phyloP scores from a whole-genome alignment of 2,329 filamentous ascomycete genomes.

The Colletotrichum sp. region DNA sequence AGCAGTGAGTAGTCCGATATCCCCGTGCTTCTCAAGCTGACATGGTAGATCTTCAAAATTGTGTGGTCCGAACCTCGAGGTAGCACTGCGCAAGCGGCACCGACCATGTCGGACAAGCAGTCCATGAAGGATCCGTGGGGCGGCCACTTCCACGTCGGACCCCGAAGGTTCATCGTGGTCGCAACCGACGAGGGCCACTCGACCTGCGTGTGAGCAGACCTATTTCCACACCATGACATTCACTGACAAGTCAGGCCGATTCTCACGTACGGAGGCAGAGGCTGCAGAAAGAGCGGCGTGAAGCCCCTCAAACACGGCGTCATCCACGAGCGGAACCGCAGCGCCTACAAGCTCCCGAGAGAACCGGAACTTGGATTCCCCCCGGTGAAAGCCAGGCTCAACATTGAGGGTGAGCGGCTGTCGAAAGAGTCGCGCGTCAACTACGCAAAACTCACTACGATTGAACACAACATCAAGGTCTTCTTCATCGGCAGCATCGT shows the following conservation, averaged over 20 bases:
- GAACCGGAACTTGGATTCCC: slow-evolving; percentile 55
- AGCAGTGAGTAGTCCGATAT: slow-evolving; percentile 33
- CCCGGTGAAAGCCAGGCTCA: slow-evolving; percentile 50
- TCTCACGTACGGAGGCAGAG: slow-evolving; percentile 58
- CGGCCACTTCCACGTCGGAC: slow-evolving; percentile 50
- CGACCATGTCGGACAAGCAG: slow-evolving; percentile 30
- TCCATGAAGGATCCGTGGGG: slow-evolving; percentile 38
- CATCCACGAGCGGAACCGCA: slow-evolving; percentile 41
- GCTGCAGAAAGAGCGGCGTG: slow-evolving; percentile 57
- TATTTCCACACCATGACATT: not conserved
- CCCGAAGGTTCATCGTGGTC: slow-evolving; percentile 61
- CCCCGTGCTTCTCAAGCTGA: not conserved
- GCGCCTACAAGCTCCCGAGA: slow-evolving; percentile 33
- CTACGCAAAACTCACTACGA: slow-evolving; percentile 60
- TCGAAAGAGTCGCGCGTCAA: slow-evolving; percentile 59
- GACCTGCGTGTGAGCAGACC: slow-evolving; percentile 56
- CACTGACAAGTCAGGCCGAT: slow-evolving; percentile 50
- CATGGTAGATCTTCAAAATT: slow-evolving; percentile 57
- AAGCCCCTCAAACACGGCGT: slow-evolving; percentile 60
- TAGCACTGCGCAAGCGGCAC: slow-evolving; percentile 29
- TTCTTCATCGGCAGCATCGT: slow-evolving; percentile 58
- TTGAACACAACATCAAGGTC: slow-evolving; percentile 64
- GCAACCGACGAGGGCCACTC: slow-evolving; percentile 57
- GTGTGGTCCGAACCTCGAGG: slow-evolving; percentile 59
- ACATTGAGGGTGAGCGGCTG: slow-evolving; percentile 48